A percentile compares a stretch with the other conserved stretches of the same genome.
Conservation (phyloP, 768 basidiomycete species). For the Calocera cornea region DNA sequence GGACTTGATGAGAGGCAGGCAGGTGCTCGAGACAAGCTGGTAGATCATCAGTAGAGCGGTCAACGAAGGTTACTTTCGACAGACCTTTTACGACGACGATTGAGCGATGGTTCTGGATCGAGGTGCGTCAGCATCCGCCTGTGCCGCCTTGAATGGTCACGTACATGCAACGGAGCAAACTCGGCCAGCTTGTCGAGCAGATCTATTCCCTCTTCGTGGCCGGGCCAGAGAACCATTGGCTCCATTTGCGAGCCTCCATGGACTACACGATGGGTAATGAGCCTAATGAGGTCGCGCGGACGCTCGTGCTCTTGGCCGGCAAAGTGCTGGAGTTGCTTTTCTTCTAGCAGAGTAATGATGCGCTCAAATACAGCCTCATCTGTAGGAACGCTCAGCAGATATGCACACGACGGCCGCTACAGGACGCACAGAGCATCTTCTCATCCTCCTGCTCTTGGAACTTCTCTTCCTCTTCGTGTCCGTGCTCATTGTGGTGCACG, state of each 20-base stretch:
- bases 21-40: slow-evolving; percentile 46
- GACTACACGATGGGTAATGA: slow-evolving; percentile 69
- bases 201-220: slow-evolving; percentile 59
- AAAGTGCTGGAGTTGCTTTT: slow-evolving; percentile 23
- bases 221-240: slow-evolving; percentile 52
- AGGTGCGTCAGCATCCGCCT: neutral
- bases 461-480: slow-evolving; percentile 6
- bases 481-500: slow-evolving; percentile 10
- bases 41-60: too few species aligned
- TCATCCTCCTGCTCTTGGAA: slow-evolving; percentile 13
- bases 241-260: slow-evolving; percentile 72
- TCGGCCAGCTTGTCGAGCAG: slow-evolving; percentile 46
- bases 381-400: neutral
- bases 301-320: slow-evolving; percentile 31
- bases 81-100: slow-evolving; percentile 11
- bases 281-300: slow-evolving; percentile 28
- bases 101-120: slow-evolving; percentile 14
- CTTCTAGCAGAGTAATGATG: slow-evolving; percentile 34
- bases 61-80: too few species aligned
- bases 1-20: slow-evolving; percentile 56
- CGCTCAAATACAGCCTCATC: slow-evolving; percentile 46
- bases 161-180: slow-evolving; percentile 60
- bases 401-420: neutral
- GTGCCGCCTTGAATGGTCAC: slow-evolving; percentile 1
- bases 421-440: slow-evolving; percentile 12